phyloP scores from a whole-genome alignment of 2,329 filamentous ascomycete species.

The Aspergillus versicolor region DNA sequence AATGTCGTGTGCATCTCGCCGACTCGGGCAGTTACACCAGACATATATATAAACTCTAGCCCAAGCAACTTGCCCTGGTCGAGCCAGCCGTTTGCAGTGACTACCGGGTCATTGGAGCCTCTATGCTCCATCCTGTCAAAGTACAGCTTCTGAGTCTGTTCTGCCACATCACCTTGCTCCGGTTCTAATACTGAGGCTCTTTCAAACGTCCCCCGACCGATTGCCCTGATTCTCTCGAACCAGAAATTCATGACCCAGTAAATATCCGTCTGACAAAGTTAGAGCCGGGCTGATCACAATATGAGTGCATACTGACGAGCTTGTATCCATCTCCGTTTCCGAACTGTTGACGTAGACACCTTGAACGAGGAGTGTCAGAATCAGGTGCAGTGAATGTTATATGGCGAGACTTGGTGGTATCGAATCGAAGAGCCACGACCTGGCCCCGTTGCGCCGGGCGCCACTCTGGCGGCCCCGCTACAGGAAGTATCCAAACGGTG shows the following conservation, averaged over 20 bases:
- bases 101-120: background rate
- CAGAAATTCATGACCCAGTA: conserved; percentile 8
- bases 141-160: conserved; percentile 12
- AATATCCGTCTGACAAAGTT: conserved; percentile 1
- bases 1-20: background rate
- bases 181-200: background rate
- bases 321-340: background rate
- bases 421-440: conserved; percentile 9
- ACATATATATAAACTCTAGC: background rate
- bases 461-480: background rate
- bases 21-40: background rate
- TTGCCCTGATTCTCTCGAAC: conserved; percentile 5
- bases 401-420: conserved; percentile 3
- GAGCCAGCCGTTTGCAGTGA: background rate
- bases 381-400: conserved; percentile 4
- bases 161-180: background rate
- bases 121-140: background rate
- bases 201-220: fast-evolving
- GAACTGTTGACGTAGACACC: background rate
- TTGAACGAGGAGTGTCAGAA: background rate
- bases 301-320: background rate
- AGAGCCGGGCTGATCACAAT: background rate
- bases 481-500: conserved; percentile 9
- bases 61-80: background rate
- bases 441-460: background rate